Percentiles rank a stretch among this genome's conserved stretches.
Conservation (phyloP, 768 basidiomycete species). For the Russula compacta region DNA sequence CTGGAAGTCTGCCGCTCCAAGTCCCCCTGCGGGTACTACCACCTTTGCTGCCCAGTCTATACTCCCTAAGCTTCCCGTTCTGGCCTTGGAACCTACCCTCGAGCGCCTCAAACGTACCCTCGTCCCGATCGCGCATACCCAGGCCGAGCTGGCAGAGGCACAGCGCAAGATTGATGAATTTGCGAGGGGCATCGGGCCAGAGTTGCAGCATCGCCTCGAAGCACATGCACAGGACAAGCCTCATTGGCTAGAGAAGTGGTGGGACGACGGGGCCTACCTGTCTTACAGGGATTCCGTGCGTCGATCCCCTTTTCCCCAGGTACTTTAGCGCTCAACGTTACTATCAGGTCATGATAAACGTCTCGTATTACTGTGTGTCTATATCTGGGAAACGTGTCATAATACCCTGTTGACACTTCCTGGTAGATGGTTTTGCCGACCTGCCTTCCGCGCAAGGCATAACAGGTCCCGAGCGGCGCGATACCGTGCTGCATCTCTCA, state of each 20-base stretch:
- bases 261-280: conserved; percentile 81
- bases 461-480: conserved; percentile 26
- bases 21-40: conserved; percentile 36
- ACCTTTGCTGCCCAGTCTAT: conserved; percentile 59
- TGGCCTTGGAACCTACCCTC: conserved; percentile 56
- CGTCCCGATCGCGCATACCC: conserved; percentile 60
- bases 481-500: conserved; percentile 62
- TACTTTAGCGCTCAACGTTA: neutral
- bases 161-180: conserved; percentile 63
- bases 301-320: neutral
- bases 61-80: conserved; percentile 71
- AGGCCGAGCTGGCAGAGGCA: conserved; percentile 46
- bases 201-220: conserved; percentile 59
- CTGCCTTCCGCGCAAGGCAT: conserved; percentile 47
- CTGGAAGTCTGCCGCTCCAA: conserved; percentile 70
- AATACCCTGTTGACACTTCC: neutral
- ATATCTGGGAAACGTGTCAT: neutral
- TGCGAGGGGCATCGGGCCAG: conserved; percentile 31
- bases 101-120: conserved; percentile 60
- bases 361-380: conserved; percentile 84
- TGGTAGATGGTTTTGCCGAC: conserved; percentile 64
- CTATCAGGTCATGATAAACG: conserved; percentile 68
- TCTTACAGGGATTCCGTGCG: conserved; percentile 78
- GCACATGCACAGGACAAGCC: conserved; percentile 41
- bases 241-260: conserved; percentile 93